Evolutionary conservation across 2,329 filamentous ascomycete species (phyloP), one percentile per base, ranked within the genome.

Genomic region (Hymenoscyphus fructigenus): DNA sequence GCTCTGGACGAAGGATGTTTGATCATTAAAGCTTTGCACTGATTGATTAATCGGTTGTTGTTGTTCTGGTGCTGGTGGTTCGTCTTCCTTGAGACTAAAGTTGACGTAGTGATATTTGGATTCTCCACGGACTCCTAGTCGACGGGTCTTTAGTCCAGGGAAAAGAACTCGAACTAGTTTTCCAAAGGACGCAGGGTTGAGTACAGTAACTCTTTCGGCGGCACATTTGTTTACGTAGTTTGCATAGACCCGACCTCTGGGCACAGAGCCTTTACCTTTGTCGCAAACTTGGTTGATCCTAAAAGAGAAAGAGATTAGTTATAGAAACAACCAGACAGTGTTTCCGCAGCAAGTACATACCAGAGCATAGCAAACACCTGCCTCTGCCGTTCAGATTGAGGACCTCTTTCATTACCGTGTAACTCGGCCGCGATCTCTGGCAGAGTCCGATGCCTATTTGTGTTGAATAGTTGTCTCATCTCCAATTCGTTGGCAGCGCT

Each of bases 161-260:
- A 98, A 99, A 60, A 99, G 90, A 47, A 99, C 94, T 36, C 95
- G 88, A 38, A 99, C 95, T 55, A 99, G 86, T 78, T 99, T 99
- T 64, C 95, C 95, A 78, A 99, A 99, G 32, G 94, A 98, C 10
- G 95, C 95, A 53, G 95, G 95, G 75, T 99, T 99, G 64, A 99
- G 80, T 10, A 97, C 93, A 0, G 95, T 96, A 47, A 98, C 96
- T 74, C 93, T 88, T 75, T 98, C 93, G 5, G 90, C 96, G 55
- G 92, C 93, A 78, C 95, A 99, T 68, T 92, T 88, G 29, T 91
- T 93, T 58, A 94, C 95, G 77, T 99, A 99, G 76, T 93, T 93
- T 66, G 93, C 92, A 77, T 98, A 99, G 1, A 99, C 95, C 65
- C 94, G 86, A 69, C 95, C 95, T 72, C 95, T 85, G 6, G 95